A percentile compares a stretch with the other conserved stretches of the same genome.
Evolutionary conservation across 257 asterid genomes (phyloP).

Genomic region (Craterostigma plantagineum): DNA sequence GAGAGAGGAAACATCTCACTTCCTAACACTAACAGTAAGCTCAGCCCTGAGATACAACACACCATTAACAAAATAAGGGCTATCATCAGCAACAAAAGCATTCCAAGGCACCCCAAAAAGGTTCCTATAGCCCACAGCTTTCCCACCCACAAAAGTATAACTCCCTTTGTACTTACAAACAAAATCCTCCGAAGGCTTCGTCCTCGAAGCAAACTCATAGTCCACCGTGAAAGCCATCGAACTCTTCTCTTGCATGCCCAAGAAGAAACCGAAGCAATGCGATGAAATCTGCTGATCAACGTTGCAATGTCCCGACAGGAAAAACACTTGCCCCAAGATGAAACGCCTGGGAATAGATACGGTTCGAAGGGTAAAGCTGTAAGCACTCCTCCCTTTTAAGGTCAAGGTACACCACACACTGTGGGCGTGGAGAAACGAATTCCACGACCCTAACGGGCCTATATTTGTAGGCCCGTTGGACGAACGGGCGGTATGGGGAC

Average conservation of each 20-base stretch:
- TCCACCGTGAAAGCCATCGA: slow-evolving; percentile 43
- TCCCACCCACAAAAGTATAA: slow-evolving; percentile 50
- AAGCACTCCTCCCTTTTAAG: slow-evolving; percentile 55
- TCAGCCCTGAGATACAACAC: slow-evolving; percentile 63
- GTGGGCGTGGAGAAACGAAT: slow-evolving; percentile 46
- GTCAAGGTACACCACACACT: slow-evolving; percentile 66
- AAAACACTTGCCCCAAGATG: slow-evolving; percentile 73
- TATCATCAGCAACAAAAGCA: slow-evolving; percentile 38
- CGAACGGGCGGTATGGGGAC: slow-evolving; percentile 23
- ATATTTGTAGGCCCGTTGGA: slow-evolving; percentile 62
- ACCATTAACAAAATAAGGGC: slow-evolving; percentile 51
- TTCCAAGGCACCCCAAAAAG: slow-evolving; percentile 48
- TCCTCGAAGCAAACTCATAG: slow-evolving; percentile 52
- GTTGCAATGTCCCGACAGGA: slow-evolving; percentile 73
- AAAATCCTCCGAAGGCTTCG: slow-evolving; percentile 34
- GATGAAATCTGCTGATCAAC: slow-evolving; percentile 44
- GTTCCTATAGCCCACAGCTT: slow-evolving; percentile 61
- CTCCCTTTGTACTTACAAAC: slow-evolving; percentile 51
- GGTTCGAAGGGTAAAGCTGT: slow-evolving; percentile 45
- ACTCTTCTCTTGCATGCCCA: slow-evolving; percentile 74
- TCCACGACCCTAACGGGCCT: slow-evolving; percentile 65
- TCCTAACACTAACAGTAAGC: slow-evolving; percentile 37
- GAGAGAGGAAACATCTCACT: too few species aligned
- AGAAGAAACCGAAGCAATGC: slow-evolving; percentile 66
- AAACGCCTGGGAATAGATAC: slow-evolving; percentile 67